Base-by-base conservation (phyloP, 345 rosid genomes). In the Syzygium jambos region DNA sequence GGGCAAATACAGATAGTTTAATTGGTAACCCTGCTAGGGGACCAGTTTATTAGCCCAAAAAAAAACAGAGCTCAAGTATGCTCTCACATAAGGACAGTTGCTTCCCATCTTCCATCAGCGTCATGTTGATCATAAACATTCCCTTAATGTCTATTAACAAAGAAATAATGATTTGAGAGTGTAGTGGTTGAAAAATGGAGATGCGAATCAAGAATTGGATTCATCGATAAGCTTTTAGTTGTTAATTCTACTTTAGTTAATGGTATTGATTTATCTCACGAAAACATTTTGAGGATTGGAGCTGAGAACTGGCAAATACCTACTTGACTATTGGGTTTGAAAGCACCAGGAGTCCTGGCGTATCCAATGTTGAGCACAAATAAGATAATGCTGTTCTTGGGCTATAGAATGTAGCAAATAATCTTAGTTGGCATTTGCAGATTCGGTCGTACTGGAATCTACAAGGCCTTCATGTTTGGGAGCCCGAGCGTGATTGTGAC, bases 401-500 rank as follows among this genome's bases (percentile, higher is more conserved):
- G 25, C 57, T 27, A 55, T 14, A n/a, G 10, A n/a, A 22, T 63
- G 53, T 43, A 34, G 30, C 51, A 57, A 21, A 78, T 78, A 56
- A 5, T 53, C 9, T 46, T 52, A 52, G 22, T 21, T 82, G 38
- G 53, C 6, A 43, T 22, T 73, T 91, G 90, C 92, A 96, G 98
- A 88, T 96, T 86, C 54, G 99, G 99, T 14, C 65, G 51, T 2
- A 87, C 87, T 1, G 98, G 98, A 84, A 90, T 96, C 19, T 96
- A 97, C 92, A 97, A 94, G 89, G 95, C 91, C 22, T 94, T 94
- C 90, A 93, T 97, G 98, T 97, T 96, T 86, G 99, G 98, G 86
- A 92, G 82, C 85, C 99, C 97, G 6, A 92, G 99, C 82, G 92
- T 96, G 52, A 87, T 97, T 22, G 99, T 97, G 21, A 96, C 99